These are phyloP conservation scores for Kodamaea leandrae DNA, from an alignment of 805 yeast species.

Conservation along the genomic window DNA sequence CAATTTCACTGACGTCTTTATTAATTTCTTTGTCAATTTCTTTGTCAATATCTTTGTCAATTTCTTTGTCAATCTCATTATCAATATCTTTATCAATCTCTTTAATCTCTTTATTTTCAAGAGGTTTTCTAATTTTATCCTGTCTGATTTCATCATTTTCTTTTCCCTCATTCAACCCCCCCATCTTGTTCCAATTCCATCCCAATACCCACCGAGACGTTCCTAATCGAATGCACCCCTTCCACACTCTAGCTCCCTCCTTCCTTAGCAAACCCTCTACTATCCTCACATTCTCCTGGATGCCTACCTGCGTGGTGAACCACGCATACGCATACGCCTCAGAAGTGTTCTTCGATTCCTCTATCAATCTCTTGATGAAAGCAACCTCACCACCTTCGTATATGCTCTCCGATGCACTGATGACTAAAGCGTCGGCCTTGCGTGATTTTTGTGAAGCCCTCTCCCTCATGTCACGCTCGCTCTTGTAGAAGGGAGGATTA, in stretches of 20 bases:
- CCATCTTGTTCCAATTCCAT: constrained; percentile 14
- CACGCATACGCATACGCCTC: constrained; percentile 12
- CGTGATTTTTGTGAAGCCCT: constrained; percentile 3
- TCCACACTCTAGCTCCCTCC: constrained; percentile 4
- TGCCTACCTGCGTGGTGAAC: constrained; percentile 21
- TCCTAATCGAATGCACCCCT: constrained; percentile 10
- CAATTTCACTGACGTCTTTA: no score
- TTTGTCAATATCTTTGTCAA: no score
- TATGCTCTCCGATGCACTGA: constrained; percentile 13
- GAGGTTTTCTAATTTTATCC: no score
- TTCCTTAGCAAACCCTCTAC: constrained; percentile 4
- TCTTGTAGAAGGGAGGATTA: constrained; percentile 22
- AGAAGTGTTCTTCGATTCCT: constrained; percentile 10
- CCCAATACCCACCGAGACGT: constrained; percentile 21
- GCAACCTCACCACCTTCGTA: constrained; percentile 19
- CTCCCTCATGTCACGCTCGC: constrained; percentile 6
- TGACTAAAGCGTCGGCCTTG: constrained; percentile 12
- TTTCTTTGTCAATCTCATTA: no score
- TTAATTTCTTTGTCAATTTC: no score
- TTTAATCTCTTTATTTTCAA: no score
- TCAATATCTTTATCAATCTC: no score
- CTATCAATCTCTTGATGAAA: constrained; percentile 14
- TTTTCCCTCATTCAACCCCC: background rate
- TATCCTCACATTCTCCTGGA: constrained; percentile 12
- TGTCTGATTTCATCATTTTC: no score